Evolutionary conservation across 2,329 filamentous ascomycete genomes (phyloP), one percentile per base, ranked within the genome.

Genomic region (Fusarium goolgardi): DNA sequence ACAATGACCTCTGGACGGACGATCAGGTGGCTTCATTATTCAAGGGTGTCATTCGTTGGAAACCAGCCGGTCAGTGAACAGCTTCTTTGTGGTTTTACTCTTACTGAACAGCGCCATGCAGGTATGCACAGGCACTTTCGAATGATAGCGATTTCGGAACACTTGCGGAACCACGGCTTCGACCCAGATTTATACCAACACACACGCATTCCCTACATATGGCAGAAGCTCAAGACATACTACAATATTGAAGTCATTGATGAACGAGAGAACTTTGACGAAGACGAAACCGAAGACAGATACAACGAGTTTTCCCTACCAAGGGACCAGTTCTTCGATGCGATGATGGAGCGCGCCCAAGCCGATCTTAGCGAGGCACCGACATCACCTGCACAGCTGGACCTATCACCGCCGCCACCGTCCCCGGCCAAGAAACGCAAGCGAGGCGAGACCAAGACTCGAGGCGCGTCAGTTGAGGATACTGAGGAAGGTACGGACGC

Each of bases 41-140:
- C 81, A 97, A 97, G 77, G 93, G 90, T 53, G 91, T 98, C 70
- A 94, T 98, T 69, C 87, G 90, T 76, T 97, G 92, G 91, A 99
- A 99, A 77, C 96, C 96, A n/a, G 95, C 95, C 40, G 95, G 94
- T 93, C 76, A 70, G 76, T 65, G 20, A 15, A 13, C 45, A 32
- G 23, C 45, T 41, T 16, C 29, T 25, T 27, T 13, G 5, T 27
- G 8, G 41, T 29, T 44, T 59, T 40, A 37, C 34, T 27, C 55
- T 63, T 57, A 62, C 59, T 64, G 15, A 61, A 71, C 44, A 34
- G n/a, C 20, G 35, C 5, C 12, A 8, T 43, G 4, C 68, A 92
- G 92, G 94, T 63, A 92, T 97, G 85, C 94, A 97, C 81, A 96
- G 95, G 77, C 93, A 97, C 78, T 97, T 97, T 76, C 90, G 93